phyloP scores from a whole-genome alignment of 352 stramenopile species.

The Paralagenidium karlingii region DNA sequence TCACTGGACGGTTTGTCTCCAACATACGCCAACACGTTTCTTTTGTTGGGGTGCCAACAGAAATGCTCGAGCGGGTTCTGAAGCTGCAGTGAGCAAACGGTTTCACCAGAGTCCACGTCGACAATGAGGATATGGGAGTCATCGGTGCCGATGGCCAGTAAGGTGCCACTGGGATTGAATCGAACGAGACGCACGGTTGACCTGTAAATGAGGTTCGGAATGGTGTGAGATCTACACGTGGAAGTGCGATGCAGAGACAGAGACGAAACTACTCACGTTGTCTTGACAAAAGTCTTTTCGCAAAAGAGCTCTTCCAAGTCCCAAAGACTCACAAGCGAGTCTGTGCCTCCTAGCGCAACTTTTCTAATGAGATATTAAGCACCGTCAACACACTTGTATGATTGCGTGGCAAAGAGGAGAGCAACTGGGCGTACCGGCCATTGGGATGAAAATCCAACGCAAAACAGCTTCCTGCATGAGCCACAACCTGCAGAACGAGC shows the following conservation, averaged over 20 bases:
- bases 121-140: constrained; percentile 58
- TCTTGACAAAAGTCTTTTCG: constrained; percentile 68
- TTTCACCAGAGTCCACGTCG: constrained; percentile 43
- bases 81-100: constrained; percentile 41
- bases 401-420: background rate
- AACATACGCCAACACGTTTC: constrained; percentile 66
- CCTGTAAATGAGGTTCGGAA: constrained; percentile 10
- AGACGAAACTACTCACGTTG: constrained; percentile 29
- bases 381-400: no score
- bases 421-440: constrained; percentile 25
- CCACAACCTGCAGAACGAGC: constrained; percentile 23
- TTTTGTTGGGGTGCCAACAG: constrained; percentile 67
- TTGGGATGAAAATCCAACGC: constrained; percentile 67
- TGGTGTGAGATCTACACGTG: background rate
- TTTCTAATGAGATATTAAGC: constrained; percentile 18
- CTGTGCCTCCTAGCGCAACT: constrained; percentile 60
- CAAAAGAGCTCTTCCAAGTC: constrained; percentile 81
- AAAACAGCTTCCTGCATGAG: constrained; percentile 72
- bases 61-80: constrained; percentile 65
- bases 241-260: background rate
- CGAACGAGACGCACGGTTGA: constrained; percentile 69
- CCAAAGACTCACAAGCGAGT: constrained; percentile 78
- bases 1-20: constrained; percentile 65
- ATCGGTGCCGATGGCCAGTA: constrained; percentile 66
- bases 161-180: constrained; percentile 62